Percentiles rank a stretch among this genome's conserved stretches.
Conservation (phyloP, 2,329 filamentous ascomycete genomes). For the Fusarium equiseti region DNA sequence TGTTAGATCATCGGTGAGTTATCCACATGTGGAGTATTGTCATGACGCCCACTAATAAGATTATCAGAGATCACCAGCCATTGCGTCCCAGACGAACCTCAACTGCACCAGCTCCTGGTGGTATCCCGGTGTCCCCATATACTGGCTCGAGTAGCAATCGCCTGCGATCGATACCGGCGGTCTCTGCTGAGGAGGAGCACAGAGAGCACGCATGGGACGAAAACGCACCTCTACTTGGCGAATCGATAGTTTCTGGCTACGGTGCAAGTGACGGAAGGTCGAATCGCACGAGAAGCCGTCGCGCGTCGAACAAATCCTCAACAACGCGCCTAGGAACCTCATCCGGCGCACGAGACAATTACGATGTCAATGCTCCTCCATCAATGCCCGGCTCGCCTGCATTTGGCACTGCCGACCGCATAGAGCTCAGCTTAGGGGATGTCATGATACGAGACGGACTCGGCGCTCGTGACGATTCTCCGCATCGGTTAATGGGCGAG, state of each 20-base stretch:
- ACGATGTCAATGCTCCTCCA: constrained; percentile 76
- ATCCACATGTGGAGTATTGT: neutral
- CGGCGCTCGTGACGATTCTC: constrained; percentile 50
- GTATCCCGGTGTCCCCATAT: constrained; percentile 51
- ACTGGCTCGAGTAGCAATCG: constrained; percentile 50
- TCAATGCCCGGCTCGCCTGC: constrained; percentile 73
- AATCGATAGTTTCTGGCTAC: constrained; percentile 54
- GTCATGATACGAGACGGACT: constrained; percentile 78
- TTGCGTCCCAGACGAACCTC: constrained; percentile 75
- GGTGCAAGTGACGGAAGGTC: constrained; percentile 57
- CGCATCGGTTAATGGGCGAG: constrained; percentile 46
- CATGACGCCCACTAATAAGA: neutral
- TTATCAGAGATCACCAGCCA: constrained; percentile 65
- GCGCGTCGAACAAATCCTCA: constrained; percentile 66
- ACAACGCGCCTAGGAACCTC: constrained; percentile 56
- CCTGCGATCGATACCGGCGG: constrained; percentile 52
- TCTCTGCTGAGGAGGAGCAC: constrained; percentile 62
- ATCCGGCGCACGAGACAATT: constrained; percentile 58
- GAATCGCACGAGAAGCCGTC: constrained; percentile 56
- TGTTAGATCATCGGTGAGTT: constrained; percentile 85
- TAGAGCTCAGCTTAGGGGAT: constrained; percentile 73
- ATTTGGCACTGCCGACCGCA: constrained; percentile 61
- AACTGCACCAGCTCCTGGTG: constrained; percentile 54
- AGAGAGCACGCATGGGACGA: constrained; percentile 63
- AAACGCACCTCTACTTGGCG: constrained; percentile 66